Evolutionary conservation across 179 eudicot species (phyloP), one percentile per base, ranked within the genome.

Genomic region (Dionaea muscipula): DNA sequence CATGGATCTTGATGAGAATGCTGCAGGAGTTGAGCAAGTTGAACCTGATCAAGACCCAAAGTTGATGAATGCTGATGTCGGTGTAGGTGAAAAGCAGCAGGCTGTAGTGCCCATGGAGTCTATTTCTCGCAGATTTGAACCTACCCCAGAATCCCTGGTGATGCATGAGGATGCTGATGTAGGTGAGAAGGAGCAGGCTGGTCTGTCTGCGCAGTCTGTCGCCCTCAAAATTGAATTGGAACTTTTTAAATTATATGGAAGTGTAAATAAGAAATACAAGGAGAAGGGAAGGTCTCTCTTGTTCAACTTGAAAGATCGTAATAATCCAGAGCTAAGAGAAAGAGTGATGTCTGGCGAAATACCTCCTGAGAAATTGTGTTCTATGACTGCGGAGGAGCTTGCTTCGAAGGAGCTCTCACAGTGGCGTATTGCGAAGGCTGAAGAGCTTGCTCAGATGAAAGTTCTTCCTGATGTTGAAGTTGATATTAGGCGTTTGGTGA

Each of bases 361-460:
- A 56, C 51, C 83, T 8, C 98, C 96, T 25, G 88, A 84, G 50
- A 78, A 78, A 20, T 64, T 91, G 64, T 91, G 96, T 68, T 79
- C 94, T 18, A 91, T 91, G 98, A 76, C 93, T 18, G 82, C 95
- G 22, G 96, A 91, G 67, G 98, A 91, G 70, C 94, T 91, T 65
- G 98, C 96, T 62, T 91, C 98, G 0, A 76, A 82, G 78, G 93
- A 91, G 80, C 90, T 91, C 56, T 82, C 96, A 58, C 56, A 91
- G 72, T 91, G 98, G 98, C 85, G 98, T 45, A 84, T 76, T 49
- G 96, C 98, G 36, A 91, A 91, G 65, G 94, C 95, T 19, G 85
- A 91, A 69, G 94, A 84, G 61, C 76, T 82, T 24, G 91, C 75
- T 49, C 78, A 82, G 55, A 78, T 82, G 94, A 78, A 76, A 65